These are phyloP conservation scores for Lagenidium giganteum DNA, from an alignment of 352 stramenopile genomes.

Conservation along the genomic window DNA sequence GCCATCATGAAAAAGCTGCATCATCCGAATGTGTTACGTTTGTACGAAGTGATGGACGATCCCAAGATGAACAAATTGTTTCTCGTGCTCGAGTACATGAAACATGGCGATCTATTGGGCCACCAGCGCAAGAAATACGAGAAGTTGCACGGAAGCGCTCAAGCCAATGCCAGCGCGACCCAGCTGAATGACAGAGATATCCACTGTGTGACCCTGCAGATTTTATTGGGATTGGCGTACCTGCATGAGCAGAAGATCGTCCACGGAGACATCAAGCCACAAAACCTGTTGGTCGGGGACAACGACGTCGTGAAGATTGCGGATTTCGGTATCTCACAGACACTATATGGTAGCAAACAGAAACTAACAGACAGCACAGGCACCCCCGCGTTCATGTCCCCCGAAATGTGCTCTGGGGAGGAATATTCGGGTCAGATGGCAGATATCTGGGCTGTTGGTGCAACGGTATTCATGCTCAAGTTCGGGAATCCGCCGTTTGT, in stretches of 20 bases:
- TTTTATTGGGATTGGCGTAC: slow-evolving; percentile 87
- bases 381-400: slow-evolving; percentile 91
- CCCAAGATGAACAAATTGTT: slow-evolving; percentile 93
- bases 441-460: slow-evolving; percentile 90
- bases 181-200: slow-evolving; percentile 71
- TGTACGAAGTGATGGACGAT: slow-evolving; percentile 97
- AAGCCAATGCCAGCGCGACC: no score
- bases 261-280: slow-evolving; percentile 84
- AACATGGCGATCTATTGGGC: slow-evolving; percentile 65
- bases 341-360: slow-evolving; percentile 73
- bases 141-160: no score
- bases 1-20: slow-evolving; percentile 97
- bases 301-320: slow-evolving; percentile 90
- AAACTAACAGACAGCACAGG: slow-evolving; percentile 77
- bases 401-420: slow-evolving; percentile 87
- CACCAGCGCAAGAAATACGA: slow-evolving; percentile 70
- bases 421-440: slow-evolving; percentile 83
- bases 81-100: slow-evolving; percentile 97
- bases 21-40: slow-evolving; percentile 91
- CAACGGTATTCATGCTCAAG: slow-evolving; percentile 86
- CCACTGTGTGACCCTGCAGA: slow-evolving; percentile 66
- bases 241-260: slow-evolving; percentile 83
- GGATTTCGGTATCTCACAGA: slow-evolving; percentile 89
- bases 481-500: slow-evolving; percentile 88
- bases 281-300: slow-evolving; percentile 85